Conservation (phyloP, 2,329 filamentous ascomycete genomes). For the Alternaria sp. region DNA sequence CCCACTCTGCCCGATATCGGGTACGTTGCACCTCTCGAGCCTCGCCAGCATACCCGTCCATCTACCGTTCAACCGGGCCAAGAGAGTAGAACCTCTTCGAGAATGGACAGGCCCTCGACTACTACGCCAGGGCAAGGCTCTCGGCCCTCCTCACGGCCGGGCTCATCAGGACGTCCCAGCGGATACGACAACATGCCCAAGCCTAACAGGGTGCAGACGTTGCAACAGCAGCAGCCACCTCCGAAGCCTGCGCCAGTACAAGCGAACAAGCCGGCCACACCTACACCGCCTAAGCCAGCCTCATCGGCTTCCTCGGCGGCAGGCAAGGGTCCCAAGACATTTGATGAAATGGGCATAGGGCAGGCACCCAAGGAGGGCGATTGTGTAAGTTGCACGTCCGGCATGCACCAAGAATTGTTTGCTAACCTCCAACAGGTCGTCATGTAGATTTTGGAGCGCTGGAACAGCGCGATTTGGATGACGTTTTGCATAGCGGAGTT, state of each 20-base stretch:
- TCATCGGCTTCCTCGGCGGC: slow-evolving; percentile 46
- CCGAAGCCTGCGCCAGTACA: slow-evolving; percentile 24
- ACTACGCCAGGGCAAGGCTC: slow-evolving; percentile 24
- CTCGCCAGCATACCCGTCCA: slow-evolving; percentile 43
- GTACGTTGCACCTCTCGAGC: slow-evolving; percentile 46
- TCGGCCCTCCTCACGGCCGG: slow-evolving; percentile 31
- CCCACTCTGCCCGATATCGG: slow-evolving; percentile 47
- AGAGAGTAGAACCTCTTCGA: slow-evolving; percentile 38
- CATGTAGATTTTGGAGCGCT: slow-evolving; percentile 28
- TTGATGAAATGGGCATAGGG: slow-evolving; percentile 97
- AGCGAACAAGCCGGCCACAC: slow-evolving; percentile 28
- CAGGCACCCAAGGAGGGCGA: slow-evolving; percentile 82
- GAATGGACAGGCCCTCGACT: slow-evolving; percentile 34
- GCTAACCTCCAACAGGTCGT: slow-evolving; percentile 31
- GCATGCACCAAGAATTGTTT: neutral
- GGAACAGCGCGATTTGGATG: neutral
- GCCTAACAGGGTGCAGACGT: slow-evolving; percentile 30
- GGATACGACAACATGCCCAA: slow-evolving; percentile 34
- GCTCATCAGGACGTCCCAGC: slow-evolving; percentile 39
- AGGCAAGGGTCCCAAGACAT: slow-evolving; percentile 87
- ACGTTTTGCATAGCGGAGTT: slow-evolving; percentile 27
- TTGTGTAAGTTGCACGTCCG: slow-evolving; percentile 69
- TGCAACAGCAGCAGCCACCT: slow-evolving; percentile 29
- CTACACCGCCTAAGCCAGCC: slow-evolving; percentile 39
- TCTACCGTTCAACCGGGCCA: slow-evolving; percentile 45